Evolutionary conservation across 352 stramenopile genomes (phyloP), one percentile per base, ranked within the genome.

Genomic region (Phytophthora meadii): DNA sequence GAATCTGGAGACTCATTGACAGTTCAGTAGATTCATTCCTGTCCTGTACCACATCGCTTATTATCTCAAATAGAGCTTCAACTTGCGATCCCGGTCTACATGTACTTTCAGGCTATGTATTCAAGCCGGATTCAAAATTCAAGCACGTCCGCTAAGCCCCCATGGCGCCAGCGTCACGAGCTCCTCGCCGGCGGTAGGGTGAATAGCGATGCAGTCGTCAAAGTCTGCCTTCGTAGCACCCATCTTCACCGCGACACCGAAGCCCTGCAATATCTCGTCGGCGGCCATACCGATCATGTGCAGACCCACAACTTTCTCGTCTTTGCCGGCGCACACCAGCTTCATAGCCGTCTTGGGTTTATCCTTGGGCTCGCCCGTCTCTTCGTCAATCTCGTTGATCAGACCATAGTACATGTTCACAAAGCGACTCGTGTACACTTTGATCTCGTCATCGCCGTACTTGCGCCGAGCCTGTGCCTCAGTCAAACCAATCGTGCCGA

Each of bases 201-300:
- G 97, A 71, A 99, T 98, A 19, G 94, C 97, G 48, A 99, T 88
- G 50, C 85, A 96, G 53, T 86, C 87, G 76, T 99, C 96, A 69
- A 99, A 98, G 74, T 99, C 97, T 34, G 88, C 88, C 77, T 99
- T 99, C 48, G 96, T 99, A 5, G 95, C 96, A 44, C 95, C 96
- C 93, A 99, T 99, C 76, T 99, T 99, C 62, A 99, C 92, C 2
- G 98, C 97, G 19, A 99, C 95, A 51, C 89, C 98, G 72, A 99
- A 99, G 56, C 97, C 97, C 80, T 99, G 98, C 61, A 99, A 75
- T 78, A 99, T 99, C 85, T 99, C 97, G 76, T 99, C 97, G 5
- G 92, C 92, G 14, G 81, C 93, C 65, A 97, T 89, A 50, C 97
- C 97, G 49, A 98, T 96, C 44, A 99, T 79, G 75, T 99, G 98